Conservation (phyloP, 164 flowering plant genomes). For the Akebia trifoliata region DNA sequence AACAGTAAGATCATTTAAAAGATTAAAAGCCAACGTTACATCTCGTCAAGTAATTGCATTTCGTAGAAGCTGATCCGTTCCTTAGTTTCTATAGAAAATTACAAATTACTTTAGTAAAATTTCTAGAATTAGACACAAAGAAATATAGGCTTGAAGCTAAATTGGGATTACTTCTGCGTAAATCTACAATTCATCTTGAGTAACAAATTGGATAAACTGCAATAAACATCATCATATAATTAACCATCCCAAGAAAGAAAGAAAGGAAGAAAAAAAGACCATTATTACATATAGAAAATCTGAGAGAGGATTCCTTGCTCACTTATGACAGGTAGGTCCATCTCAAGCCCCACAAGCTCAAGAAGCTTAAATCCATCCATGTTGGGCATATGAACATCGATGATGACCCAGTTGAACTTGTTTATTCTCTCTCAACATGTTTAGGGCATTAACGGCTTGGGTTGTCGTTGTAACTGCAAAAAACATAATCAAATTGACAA, state of each 20-base stretch:
- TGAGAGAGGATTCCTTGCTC: conserved; percentile 26
- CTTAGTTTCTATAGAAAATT: too few species aligned
- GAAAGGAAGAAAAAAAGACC: too few species aligned
- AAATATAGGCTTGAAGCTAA: not conserved
- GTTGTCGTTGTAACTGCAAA: conserved; percentile 64
- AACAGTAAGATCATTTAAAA: conserved; percentile 49
- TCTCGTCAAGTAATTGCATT: too few species aligned
- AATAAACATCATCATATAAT: too few species aligned
- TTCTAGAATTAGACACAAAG: not conserved
- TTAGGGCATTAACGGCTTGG: conserved; percentile 58
- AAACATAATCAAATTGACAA: conserved; percentile 6
- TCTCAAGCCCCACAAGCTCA: conserved; percentile 84
- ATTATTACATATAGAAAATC: too few species aligned
- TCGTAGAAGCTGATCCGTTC: too few species aligned
- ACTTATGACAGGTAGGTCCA: conserved; percentile 98
- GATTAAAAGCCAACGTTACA: conserved; percentile 11
- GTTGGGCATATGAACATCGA: conserved; percentile 93
- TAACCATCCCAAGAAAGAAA: too few species aligned
- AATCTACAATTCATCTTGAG: too few species aligned
- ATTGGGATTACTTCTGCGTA: not conserved
- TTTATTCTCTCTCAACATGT: conserved; percentile 68
- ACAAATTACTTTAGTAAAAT: not conserved
- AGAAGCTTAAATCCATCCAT: conserved; percentile 95
- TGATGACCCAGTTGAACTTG: conserved; percentile 69
- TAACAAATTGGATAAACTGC: too few species aligned